Evolutionary conservation across 2,329 filamentous ascomycete genomes (phyloP).

Genomic region (Knoxdaviesia capensis): DNA sequence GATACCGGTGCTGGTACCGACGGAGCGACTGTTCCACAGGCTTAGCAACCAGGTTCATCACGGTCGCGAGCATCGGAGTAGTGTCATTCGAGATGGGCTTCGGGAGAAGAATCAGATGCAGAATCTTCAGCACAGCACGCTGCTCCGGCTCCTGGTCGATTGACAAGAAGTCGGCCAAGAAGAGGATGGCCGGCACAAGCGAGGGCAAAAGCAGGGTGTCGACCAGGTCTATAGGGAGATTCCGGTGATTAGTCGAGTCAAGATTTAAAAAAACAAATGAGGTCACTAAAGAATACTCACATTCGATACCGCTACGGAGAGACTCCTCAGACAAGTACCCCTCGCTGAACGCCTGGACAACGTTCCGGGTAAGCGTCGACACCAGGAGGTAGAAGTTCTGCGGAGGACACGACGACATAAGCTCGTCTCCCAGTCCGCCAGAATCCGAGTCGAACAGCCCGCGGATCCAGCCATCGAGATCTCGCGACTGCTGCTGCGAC

Average conservation of each 20-base stretch:
- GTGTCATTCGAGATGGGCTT: constrained; percentile 53
- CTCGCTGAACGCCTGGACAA: constrained; percentile 46
- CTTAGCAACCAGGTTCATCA: constrained; percentile 51
- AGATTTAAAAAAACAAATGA: background rate
- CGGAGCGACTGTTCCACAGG: constrained; percentile 47
- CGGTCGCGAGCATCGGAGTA: constrained; percentile 46
- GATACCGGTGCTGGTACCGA: constrained; percentile 44
- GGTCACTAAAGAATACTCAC: constrained; percentile 21
- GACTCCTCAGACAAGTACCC: constrained; percentile 46
- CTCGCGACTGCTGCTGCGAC: constrained; percentile 39
- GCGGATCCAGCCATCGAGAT: constrained; percentile 55
- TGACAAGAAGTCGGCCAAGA: constrained; percentile 51
- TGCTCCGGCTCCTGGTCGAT: constrained; percentile 42
- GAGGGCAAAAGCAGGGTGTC: constrained; percentile 68
- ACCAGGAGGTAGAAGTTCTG: constrained; percentile 68
- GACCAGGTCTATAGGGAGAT: constrained; percentile 35
- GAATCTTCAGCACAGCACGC: constrained; percentile 47
- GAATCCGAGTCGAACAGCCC: constrained; percentile 59
- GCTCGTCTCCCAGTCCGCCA: constrained; percentile 54
- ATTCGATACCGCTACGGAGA: constrained; percentile 58
- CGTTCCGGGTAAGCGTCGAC: constrained; percentile 58
- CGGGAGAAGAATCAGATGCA: constrained; percentile 53
- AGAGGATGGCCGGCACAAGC: constrained; percentile 51
- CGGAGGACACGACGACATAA: constrained; percentile 64
- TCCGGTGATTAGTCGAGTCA: background rate